Base-by-base conservation (phyloP, 1,139 yeast species). In the Lodderomyces pseudojiufengensis region DNA sequence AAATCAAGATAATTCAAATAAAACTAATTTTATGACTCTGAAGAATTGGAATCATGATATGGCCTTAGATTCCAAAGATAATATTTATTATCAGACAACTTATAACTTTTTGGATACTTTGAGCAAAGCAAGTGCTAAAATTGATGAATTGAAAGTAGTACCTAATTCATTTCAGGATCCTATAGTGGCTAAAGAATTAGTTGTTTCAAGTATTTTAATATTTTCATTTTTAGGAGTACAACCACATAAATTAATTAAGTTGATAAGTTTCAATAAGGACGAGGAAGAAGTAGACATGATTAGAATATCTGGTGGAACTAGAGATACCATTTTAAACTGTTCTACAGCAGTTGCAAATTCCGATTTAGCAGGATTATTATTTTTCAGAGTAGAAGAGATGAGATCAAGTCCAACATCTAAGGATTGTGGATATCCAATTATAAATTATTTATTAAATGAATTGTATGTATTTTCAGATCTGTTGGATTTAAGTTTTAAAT, bases 161-260 rank as follows among this genome's bases (percentile, higher is more conserved):
- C 5, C 23, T 3, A 10, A 13, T n/a, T n/a, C 15, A 18, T 29
- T 37, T n/a, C 21, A 32, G 6, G 31, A 41, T 27, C 42, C 45
- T 5, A 20, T 24, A 11, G 31, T 32, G 5, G 56, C 57, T 1
- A 56, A 52, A 20, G 62, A 57, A 36, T 25, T 59, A 12, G 35
- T 48, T 2, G 41, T 54, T 6, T 54, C 62, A 2, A 50, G 55
- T 7, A 45, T 57, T 11, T 33, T 63, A 5, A 44, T 59, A 20
- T 59, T 50, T 41, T 47, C 61, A 2, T 62, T 51, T 34, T 40
- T 64, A 11, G 60, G 61, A 3, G 40, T 63, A 3, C 66, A 63
- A 40, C 65, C 68, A 2, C 55, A 54, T 39, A 47, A 45, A 28
- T 37, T 60, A n/a, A 40, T 57, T 10, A 65, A 67, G 2, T 42